Base-by-base conservation (phyloP, 2,329 filamentous ascomycete genomes). In the Colletotrichum shisoi region DNA sequence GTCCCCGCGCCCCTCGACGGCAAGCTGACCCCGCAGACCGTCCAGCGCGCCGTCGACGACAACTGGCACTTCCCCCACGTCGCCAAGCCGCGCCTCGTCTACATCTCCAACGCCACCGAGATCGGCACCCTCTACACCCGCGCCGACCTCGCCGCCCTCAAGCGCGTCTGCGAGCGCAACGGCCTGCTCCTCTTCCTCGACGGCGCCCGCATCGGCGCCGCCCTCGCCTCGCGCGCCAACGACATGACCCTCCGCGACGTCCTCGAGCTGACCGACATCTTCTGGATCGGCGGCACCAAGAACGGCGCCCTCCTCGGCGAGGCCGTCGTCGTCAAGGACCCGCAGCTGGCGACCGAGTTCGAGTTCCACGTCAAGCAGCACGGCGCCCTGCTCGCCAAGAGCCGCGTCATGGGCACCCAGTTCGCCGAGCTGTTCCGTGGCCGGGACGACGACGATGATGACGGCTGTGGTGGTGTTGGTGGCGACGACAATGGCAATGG, bases 241-340 rank as follows among this genome's bases (percentile, higher is more conserved):
- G 80, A 83, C 62, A 71, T 84, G 73, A 79, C 77, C 0, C 74
- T 83, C 5, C 69, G 70, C 0, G 83, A 85, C 60, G 73, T 85
- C 6, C 72, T 83, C 1, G 78, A 82, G 4, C 70, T 83, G 46
- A 82, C 80, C 0, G 83, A 85, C 62, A 82, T 85, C 21, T 85
- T 85, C 74, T 85, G 83, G 83, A 84, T 85, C 44, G 83, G 83
- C 3, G 83, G 83, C 0, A 85, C 83, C 4, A 85, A 85, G 69
- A 82, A 82, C 68, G 83, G 83, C 1, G 82, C 82, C 0, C 70
- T 85, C 3, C 75, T 85, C 3, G 83, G 83, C 1, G 83, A 85
- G 66, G 83, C 82, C 1, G 79, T 85, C 7, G 78, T 85, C 0
- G 80, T 84, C 31, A 82, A 82, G 57, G 75, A 81, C 34, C 49